phyloP scores from a whole-genome alignment of 1,284 basidiomycete genomes.

The Peniophora sp. region DNA sequence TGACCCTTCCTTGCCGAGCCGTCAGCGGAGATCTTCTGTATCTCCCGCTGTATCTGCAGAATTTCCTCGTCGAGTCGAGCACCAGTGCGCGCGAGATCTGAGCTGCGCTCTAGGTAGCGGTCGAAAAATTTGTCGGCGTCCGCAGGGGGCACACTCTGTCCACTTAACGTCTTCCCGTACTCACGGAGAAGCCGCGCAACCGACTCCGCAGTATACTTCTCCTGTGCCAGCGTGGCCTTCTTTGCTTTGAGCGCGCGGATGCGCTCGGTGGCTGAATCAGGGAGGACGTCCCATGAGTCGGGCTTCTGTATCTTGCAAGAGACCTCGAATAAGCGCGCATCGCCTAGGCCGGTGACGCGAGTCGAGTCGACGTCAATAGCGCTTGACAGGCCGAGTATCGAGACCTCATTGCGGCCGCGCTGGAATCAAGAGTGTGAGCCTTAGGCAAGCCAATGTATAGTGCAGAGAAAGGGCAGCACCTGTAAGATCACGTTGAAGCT shows the following conservation, averaged over 20 bases:
- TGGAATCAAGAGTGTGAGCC: neutral
- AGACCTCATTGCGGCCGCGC: slow-evolving; percentile 37
- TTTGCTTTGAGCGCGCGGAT: slow-evolving; percentile 27
- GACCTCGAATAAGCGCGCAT: slow-evolving; percentile 41
- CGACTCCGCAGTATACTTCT: slow-evolving; percentile 29
- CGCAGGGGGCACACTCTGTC: slow-evolving; percentile 28
- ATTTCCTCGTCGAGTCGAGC: slow-evolving; percentile 32
- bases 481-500: slow-evolving; percentile 22
- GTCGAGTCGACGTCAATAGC: slow-evolving; percentile 40
- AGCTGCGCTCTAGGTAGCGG: slow-evolving; percentile 18
- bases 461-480: slow-evolving; percentile 17
- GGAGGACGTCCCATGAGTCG: slow-evolving; percentile 1
- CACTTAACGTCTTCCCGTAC: slow-evolving; percentile 35
- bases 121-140: slow-evolving; percentile 28
- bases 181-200: slow-evolving; percentile 31
- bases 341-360: slow-evolving; percentile 38
- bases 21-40: slow-evolving; percentile 26
- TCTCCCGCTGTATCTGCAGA: slow-evolving; percentile 29
- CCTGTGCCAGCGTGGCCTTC: slow-evolving; percentile 25
- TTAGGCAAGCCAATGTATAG: neutral
- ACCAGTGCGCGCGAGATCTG: slow-evolving; percentile 26
- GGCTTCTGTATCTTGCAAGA: slow-evolving; percentile 28
- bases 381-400: slow-evolving; percentile 37
- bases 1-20: slow-evolving; percentile 26
- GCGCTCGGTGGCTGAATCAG: slow-evolving; percentile 20